Evolutionary conservation across 495 filamentous ascomycete genomes (phyloP), one percentile per base, ranked within the genome.

Genomic region (Penicillium macrosclerotiorum): DNA sequence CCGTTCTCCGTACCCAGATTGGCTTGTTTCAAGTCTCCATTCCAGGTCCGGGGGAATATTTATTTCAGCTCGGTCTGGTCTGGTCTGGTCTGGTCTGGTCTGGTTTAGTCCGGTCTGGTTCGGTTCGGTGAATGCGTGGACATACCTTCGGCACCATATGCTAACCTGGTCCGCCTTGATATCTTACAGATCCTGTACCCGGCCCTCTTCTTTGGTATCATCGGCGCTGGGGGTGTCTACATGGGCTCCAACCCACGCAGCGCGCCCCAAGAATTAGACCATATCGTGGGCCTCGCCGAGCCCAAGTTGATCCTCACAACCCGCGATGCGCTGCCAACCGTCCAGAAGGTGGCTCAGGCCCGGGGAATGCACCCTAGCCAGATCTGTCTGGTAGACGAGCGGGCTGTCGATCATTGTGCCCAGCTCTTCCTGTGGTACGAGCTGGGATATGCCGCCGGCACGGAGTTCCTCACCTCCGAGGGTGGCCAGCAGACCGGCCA

Each of bases 301-400:
- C 66, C 66, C 5, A 67, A 63, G 20, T 24, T 69, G 24, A 65
- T 69, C 42, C 45, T 69, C 39, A 63, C 64, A 4, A 57, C 49
- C 2, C 45, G 42, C 23, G 54, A 62, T 17, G 52, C 56, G 2
- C 37, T 67, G 2, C 43, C 49, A 8, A 52, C 49, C n/a, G 46
- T 67, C 2, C 35, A 47, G 8, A 44, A 57, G 0, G 50, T 54
- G 14, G 40, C 61, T 9, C 31, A 65, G 22, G 62, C 59, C 24
- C 70, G 64, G 33, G 67, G 65, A 1, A 73, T 84, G 18, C 68
- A 69, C 8, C 59, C 64, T 4, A 65, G 63, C 13, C 74, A 72
- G n/a, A 68, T 83, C 8, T 78, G 70, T 48, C 49, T 79, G 18
- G 63, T 80, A 8, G 73, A 81, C 41, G 60, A 70, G 3, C 58